Evolutionary conservation across 2,329 filamentous ascomycete species (phyloP), one percentile per base, ranked within the genome.

Genomic region (Colletotrichum liaoningense): DNA sequence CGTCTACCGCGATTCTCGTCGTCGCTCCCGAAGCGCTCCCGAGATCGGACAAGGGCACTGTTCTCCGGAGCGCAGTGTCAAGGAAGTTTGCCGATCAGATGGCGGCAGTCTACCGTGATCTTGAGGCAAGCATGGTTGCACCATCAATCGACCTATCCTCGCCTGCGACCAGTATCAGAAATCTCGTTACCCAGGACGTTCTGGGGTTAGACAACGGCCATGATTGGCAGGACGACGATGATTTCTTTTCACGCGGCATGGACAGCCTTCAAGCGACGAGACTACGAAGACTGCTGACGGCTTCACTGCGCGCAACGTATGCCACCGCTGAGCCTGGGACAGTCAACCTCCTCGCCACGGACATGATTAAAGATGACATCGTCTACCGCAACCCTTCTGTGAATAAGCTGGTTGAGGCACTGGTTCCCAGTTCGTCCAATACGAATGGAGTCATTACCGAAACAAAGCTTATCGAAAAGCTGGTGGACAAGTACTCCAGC

Each of bases 31-130:
- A 57, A 3, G 66, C 65, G 7, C 24, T 26, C 42, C 77, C 77
- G 11, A 74, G 77, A 52, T 76, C 77, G 8, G 77, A 79, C 70
- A 79, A 79, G 52, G 77, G 77, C 8, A 76, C 76, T 4, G 75
- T 78, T 35, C 67, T 74, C 4, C 75, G 77, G n/a, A 76, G 73
- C 62, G 77, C 78, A 38, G 69, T 75, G 1, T 73, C 75, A 9
- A 73, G 72, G 4, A 63, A 75, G 8, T 77, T 79, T 57, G 68
- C 66, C 4, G 59, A 74, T 24, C 56, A 78, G 54, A 79, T 79
- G 14, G 59, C 69, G 9, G 69, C 72, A 6, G 77, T 75, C 12
- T 79, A 78, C 63, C 33, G 65, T 12, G 70, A 67, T n/a, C 70
- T 77, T 49, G 38, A 42, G 16, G 38, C 14, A 14, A 42, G 38